Base-by-base conservation (phyloP, 2,329 filamentous ascomycete genomes). In the Stagonosporopsis vannaccii region DNA sequence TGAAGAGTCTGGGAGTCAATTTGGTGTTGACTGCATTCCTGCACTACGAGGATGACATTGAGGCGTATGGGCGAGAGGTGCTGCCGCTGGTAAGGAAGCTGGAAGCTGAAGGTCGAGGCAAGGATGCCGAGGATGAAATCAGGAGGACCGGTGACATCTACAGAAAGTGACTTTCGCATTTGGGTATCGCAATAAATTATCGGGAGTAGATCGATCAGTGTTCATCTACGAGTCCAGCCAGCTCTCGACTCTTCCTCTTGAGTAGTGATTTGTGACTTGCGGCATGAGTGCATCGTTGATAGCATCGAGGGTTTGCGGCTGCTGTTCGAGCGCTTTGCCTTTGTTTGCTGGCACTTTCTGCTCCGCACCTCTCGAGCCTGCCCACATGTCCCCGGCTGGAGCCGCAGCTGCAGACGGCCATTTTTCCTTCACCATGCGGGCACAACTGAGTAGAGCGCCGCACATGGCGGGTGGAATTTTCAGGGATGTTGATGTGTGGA, bases 11-110 rank as follows among this genome's bases (percentile, higher is more conserved):
- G 55, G 71, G 77, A 1, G 71, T 79, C 13, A 70, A 79, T 56
- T 73, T 84, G 43, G 62, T 79, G 51, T 53, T 84, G 56, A 77
- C 78, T 0, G 81, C 80, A 0, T 82, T 83, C 60, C 64, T 84
- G 62, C 80, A 84, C 60, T 83, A 84, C 54, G 81, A 83, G 6
- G 80, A 82, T 20, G 82, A 84, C 56, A 81, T 84, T 51, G 75
- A 82, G 65, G 64, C 70, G 40, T 83, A 83, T 66, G 81, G 81
- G 0, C 69, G 72, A 39, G 72, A 81, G 35, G 78, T 84, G 0
- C 48, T 83, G 36, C 77, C 80, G 7, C 66, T 83, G 30, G 80
- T 83, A 2, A 73, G 81, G 47, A 72, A 80, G 62, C 56, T 82
- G 49, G 82, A 84, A 68, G 76, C 67, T 22, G 68, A 80, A 59